Evolutionary conservation across 1,139 yeast species (phyloP).

Genomic region (Hyphopichia burtonii): DNA sequence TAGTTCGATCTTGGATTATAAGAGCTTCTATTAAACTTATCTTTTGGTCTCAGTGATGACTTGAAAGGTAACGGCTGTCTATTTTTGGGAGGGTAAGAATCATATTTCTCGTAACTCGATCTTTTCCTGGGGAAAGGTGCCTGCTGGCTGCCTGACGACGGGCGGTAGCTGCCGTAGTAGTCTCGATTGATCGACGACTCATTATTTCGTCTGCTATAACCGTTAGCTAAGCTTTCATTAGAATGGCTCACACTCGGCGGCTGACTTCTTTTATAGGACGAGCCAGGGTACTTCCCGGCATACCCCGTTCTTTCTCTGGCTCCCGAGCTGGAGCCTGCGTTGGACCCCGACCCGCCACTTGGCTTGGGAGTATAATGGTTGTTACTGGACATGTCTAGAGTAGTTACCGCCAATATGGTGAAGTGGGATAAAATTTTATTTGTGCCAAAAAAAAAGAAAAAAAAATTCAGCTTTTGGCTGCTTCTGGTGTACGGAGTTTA

Average conservation of each 20-base stretch:
- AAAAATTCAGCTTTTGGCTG: too few species aligned
- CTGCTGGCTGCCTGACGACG: background rate
- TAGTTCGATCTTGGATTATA: background rate
- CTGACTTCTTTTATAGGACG: conserved; percentile 3
- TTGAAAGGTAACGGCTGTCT: background rate
- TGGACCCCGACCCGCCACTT: conserved; percentile 2
- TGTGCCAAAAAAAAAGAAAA: too few species aligned
- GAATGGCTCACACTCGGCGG: background rate
- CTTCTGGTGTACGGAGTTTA: too few species aligned
- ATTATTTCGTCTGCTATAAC: conserved; percentile 5
- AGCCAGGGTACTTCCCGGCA: conserved; percentile 4
- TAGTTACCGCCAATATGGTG: background rate
- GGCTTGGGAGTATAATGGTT: conserved; percentile 5
- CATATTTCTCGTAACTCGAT: conserved; percentile 6
- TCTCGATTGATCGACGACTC: conserved; percentile 9
- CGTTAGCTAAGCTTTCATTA: background rate
- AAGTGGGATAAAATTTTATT: too few species aligned
- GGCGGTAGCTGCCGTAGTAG: conserved; percentile 13
- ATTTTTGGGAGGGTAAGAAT: conserved; percentile 10
- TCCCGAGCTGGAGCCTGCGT: background rate
- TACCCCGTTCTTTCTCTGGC: background rate
- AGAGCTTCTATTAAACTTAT: background rate
- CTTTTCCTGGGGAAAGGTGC: background rate
- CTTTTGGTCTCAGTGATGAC: background rate
- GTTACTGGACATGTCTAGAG: background rate